These are phyloP conservation scores for Colletotrichum cereale DNA, from an alignment of 2,329 filamentous ascomycete species.

Conservation along the genomic window DNA sequence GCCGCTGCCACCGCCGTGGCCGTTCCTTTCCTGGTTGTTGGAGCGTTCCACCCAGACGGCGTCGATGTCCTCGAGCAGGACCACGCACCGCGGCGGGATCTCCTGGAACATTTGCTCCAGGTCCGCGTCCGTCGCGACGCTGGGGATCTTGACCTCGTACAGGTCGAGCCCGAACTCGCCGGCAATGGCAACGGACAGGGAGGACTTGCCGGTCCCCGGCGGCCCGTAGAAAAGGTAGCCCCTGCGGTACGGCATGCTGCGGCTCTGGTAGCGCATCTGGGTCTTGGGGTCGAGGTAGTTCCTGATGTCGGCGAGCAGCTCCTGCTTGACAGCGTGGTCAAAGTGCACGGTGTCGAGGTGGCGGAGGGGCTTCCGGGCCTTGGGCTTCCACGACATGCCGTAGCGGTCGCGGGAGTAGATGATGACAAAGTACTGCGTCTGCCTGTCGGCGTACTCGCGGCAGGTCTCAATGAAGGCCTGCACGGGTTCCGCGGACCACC, in stretches of 20 bases:
- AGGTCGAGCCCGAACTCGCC: slow-evolving; percentile 64
- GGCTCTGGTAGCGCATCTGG: slow-evolving; percentile 71
- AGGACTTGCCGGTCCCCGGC: slow-evolving; percentile 72
- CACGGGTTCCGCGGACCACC: slow-evolving; percentile 63
- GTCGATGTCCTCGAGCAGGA: slow-evolving; percentile 68
- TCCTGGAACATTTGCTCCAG: slow-evolving; percentile 65
- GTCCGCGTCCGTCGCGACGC: slow-evolving; percentile 62
- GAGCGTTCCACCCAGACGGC: slow-evolving; percentile 51
- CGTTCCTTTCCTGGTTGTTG: neutral
- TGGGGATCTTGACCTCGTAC: slow-evolving; percentile 63
- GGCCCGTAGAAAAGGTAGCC: slow-evolving; percentile 76
- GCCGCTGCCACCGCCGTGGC: slow-evolving; percentile 33
- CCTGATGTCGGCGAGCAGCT: slow-evolving; percentile 62
- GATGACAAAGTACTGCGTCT: slow-evolving; percentile 63
- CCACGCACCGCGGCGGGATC: slow-evolving; percentile 65
- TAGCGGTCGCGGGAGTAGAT: slow-evolving; percentile 61
- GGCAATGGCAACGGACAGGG: slow-evolving; percentile 64
- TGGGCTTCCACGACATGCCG: slow-evolving; percentile 62
- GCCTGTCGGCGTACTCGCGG: slow-evolving; percentile 61
- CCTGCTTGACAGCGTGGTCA: slow-evolving; percentile 58
- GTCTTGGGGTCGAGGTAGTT: slow-evolving; percentile 64
- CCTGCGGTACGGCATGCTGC: slow-evolving; percentile 57
- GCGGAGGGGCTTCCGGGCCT: slow-evolving; percentile 61
- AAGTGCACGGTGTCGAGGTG: slow-evolving; percentile 65
- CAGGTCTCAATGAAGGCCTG: slow-evolving; percentile 59